Percentiles rank a stretch among this genome's conserved stretches.
Conservation (phyloP, 1,284 basidiomycete species). For the Sporisorium exsertum region DNA sequence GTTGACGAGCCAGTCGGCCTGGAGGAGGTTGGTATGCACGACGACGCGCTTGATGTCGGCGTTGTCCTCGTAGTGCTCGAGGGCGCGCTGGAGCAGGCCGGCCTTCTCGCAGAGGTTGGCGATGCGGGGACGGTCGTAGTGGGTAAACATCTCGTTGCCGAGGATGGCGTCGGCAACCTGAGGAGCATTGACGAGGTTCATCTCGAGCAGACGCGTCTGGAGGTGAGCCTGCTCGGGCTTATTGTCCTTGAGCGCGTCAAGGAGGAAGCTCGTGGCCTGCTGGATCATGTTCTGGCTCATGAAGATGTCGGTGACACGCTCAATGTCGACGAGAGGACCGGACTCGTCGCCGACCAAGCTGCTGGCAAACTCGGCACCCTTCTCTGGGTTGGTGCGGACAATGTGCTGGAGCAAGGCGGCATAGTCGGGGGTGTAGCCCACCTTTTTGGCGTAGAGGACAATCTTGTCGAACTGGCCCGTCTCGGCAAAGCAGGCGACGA, state of each 20-base stretch:
- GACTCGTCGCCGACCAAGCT: constrained; percentile 92
- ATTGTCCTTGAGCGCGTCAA: constrained; percentile 99
- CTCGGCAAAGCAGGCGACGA: constrained; percentile 95
- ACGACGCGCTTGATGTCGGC: constrained; percentile 98
- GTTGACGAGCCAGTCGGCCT: constrained; percentile 94
- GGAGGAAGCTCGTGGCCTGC: constrained; percentile 96
- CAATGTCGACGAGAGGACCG: constrained; percentile 92
- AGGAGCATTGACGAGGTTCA: constrained; percentile 97
- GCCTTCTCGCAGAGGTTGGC: constrained; percentile 99
- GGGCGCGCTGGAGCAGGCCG: constrained; percentile 90
- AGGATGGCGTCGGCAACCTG: constrained; percentile 99
- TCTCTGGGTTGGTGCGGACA: constrained; percentile 95
- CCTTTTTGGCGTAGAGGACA: constrained; percentile 96
- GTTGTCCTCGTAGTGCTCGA: constrained; percentile 96
- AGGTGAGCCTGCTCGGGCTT: constrained; percentile 95
- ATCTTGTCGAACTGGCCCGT: constrained; percentile 99
- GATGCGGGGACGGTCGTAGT: constrained; percentile 95
- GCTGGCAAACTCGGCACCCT: constrained; percentile 97
- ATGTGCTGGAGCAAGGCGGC: constrained; percentile 94
- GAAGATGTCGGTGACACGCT: constrained; percentile 85
- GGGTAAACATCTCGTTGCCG: constrained; percentile 97
- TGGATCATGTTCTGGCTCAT: constrained; percentile 99
- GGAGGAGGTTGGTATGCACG: constrained; percentile 89
- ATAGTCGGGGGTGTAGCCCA: constrained; percentile 94
- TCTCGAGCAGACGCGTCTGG: constrained; percentile 95